Evolutionary conservation across 2,329 filamentous ascomycete genomes (phyloP).

Genomic region (Sclerotinia nivalis): DNA sequence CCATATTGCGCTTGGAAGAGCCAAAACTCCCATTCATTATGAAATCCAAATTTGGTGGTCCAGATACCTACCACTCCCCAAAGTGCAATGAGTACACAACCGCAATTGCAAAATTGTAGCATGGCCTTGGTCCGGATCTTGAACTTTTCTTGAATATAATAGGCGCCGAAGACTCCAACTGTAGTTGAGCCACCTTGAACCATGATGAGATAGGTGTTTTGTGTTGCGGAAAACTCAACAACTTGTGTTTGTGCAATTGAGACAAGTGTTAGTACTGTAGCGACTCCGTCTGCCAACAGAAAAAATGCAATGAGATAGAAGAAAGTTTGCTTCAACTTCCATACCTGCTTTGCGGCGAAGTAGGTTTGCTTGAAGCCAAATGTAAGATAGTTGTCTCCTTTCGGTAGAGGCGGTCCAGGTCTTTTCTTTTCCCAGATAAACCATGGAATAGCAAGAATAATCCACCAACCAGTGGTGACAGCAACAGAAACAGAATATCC

Average conservation of each 20-base stretch:
- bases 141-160: conserved; percentile 36
- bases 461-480: conserved; percentile 40
- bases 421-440: conserved; percentile 41
- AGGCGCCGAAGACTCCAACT: conserved; percentile 35
- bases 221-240: conserved; percentile 37
- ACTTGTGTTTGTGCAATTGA: conserved; percentile 39
- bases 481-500: conserved; percentile 40
- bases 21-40: conserved; percentile 42
- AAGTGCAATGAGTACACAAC: conserved; percentile 33
- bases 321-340: conserved; percentile 39
- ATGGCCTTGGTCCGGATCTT: conserved; percentile 39
- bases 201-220: conserved; percentile 39
- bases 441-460: conserved; percentile 40
- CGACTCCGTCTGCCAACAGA: conserved; percentile 39
- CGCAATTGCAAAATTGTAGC: conserved; percentile 38
- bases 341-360: conserved; percentile 36
- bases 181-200: conserved; percentile 36
- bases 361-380: conserved; percentile 40
- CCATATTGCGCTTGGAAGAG: conserved; percentile 37
- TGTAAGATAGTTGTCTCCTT: conserved; percentile 37
- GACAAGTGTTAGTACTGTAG: conserved; percentile 35
- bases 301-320: conserved; percentile 39
- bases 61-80: conserved; percentile 41
- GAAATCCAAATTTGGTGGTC: conserved; percentile 38
- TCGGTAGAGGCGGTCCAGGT: conserved; percentile 37